phyloP scores from a whole-genome alignment of 208 protist genomes.

The Entamoeba invadens region DNA sequence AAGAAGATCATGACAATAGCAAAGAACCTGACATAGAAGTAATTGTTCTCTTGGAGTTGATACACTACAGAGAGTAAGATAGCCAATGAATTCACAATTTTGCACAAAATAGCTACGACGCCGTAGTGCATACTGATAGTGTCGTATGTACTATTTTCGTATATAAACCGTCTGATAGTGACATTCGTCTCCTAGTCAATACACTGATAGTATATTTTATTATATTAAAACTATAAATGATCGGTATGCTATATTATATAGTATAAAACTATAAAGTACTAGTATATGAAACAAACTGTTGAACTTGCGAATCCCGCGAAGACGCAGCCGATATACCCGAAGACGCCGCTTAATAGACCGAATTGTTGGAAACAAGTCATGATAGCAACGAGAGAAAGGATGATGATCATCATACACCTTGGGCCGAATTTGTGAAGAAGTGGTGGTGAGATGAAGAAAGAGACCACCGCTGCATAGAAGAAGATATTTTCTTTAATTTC shows the following conservation, averaged over 20 bases:
- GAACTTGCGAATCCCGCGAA: background rate
- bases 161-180: background rate
- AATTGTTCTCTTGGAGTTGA: background rate
- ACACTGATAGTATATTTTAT: too few relatives aligned
- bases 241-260: too few relatives aligned
- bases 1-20: background rate
- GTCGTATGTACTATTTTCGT: background rate
- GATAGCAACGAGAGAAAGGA: background rate
- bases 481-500: background rate
- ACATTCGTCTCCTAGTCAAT: too few relatives aligned
- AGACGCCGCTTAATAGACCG: background rate
- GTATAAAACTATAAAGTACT: too few relatives aligned
- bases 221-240: too few relatives aligned
- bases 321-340: background rate
- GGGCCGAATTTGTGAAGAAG: background rate
- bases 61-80: background rate
- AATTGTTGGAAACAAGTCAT: background rate
- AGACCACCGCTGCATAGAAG: background rate
- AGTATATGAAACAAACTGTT: too few relatives aligned
- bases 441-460: background rate
- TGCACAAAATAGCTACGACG: background rate
- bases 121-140: background rate
- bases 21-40: background rate
- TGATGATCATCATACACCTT: background rate
- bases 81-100: background rate